Evolutionary conservation across 1,284 basidiomycete species (phyloP), one percentile per base, ranked within the genome.

Genomic region (Coniferiporia sulphurascens): DNA sequence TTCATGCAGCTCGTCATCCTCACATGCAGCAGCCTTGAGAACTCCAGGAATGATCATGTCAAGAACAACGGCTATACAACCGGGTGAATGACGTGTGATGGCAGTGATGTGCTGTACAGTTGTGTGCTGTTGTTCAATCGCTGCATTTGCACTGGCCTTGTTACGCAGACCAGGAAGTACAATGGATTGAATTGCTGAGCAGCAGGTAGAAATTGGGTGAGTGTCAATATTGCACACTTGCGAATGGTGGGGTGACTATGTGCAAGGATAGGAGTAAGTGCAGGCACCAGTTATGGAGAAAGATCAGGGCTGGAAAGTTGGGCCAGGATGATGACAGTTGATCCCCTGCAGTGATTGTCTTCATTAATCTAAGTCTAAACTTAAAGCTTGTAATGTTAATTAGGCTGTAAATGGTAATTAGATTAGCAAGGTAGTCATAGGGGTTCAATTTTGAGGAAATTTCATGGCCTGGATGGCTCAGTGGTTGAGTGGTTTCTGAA

Each of bases 221-320:
- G 75, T 0, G 93, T 92, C 22, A 87, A 81, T 59, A 98, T 95
- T 1, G 91, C 87, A 56, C 93, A 87, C 74, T 97, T 97, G 56
- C 93, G 85, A 48, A 97, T 90, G 0, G 93, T 91, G 8, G 90
- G 82, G 6, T 93, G 86, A 8, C 85, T 67, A 69, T 93, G 87
- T 8, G 79, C 78, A 27, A 97, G 81, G 32, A 96, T 81, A 41
- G 89, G 87, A 0, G 87, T 83, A 50, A 97, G 82, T 15, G 88
- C 84, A 12, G 78, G 72, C 12, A 97, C 77, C 2, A 92, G 88
- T 15, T 84, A 68, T 13, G 67, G 68, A 60, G 82, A 79, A 0
- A 81, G 64, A 3, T 66, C 55, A 73, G 60, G 84, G 76, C 63
- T 75, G 66, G 64, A 84, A 70, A 67, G 71, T 70, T 4, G 83